Conservation (phyloP, 83 land plant species). For the Picea abies region DNA sequence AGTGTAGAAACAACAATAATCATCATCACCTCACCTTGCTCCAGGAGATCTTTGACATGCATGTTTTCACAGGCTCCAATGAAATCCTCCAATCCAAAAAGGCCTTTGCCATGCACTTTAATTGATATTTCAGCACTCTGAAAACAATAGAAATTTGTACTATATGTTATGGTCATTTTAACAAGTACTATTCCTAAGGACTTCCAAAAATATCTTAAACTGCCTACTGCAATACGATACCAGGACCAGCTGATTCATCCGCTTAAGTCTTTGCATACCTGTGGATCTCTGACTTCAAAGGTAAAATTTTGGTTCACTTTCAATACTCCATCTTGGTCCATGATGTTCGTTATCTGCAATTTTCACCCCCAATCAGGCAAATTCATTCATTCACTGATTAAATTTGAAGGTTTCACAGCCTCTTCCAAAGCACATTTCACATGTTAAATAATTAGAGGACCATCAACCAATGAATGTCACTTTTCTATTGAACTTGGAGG, state of each 20-base stretch:
- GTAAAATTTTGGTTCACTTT: slow-evolving; percentile 14
- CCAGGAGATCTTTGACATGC: slow-evolving; percentile 2
- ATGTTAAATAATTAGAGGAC: too few species aligned
- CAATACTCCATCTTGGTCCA: slow-evolving; percentile 4
- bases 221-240: too few species aligned
- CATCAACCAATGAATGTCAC: too few species aligned
- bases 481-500: too few species aligned
- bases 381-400: too few species aligned
- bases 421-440: too few species aligned
- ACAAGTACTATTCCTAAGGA: background rate
- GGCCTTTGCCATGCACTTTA: background rate
- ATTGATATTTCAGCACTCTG: background rate
- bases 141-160: background rate
- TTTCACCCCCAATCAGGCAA: background rate
- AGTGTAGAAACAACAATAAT: background rate
- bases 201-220: background rate
- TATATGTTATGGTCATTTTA: background rate
- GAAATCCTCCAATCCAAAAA: background rate
- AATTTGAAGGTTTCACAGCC: too few species aligned
- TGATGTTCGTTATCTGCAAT: slow-evolving; percentile 7
- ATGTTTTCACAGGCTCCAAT: slow-evolving; percentile 2
- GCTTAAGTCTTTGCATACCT: background rate
- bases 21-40: slow-evolving; percentile 7
- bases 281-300: slow-evolving; percentile 19
- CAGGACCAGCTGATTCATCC: too few species aligned